Base-by-base conservation (phyloP, 352 stramenopile species). In the Pythium brachiatum region DNA sequence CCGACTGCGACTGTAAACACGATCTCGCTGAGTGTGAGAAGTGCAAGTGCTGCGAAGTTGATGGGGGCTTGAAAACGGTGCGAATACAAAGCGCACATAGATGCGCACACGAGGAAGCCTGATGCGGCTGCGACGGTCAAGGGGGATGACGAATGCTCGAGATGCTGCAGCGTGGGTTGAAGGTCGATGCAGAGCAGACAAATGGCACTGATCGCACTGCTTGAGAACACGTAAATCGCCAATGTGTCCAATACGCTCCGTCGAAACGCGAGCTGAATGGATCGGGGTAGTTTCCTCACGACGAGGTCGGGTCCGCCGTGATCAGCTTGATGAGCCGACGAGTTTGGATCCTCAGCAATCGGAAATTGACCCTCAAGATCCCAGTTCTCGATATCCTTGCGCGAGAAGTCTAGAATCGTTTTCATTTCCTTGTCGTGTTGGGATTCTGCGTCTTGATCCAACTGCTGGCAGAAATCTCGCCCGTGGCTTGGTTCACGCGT, bases 231-330 rank as follows among this genome's bases (percentile, higher is more conserved):
- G 13, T 60, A 68, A 2, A 67, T 1, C 20, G 64, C 0, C 13
- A 73, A 15, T 15, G 32, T 5, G 8, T 55, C 53, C 7, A 75
- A 48, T 2, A 68, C 57, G 13, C 55, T 66, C 12, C 68, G 57
- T 0, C 65, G 69, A 32, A 75, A 75, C 15, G 60, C 64, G 25
- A 39, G 32, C 41, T 72, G 60, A 39, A 70, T 60, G 7, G 57
- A 16, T 4, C 29, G 0, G 0, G 57, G 2, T 3, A 70, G 31
- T 11, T 66, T 51, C 21, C 36, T 38, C 18, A 73, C 53, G 11
- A 70, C 15, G 34, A 41, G 9, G 5, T n/a, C 34, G 31, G 31
- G 11, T 36, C 31, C 11, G 31, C 11, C 31, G 7, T 6, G 31
- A 36, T 8, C 9, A n/a, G 9, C 34, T 41, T 13, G 3, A 41